A percentile compares a stretch with the other conserved stretches of the same genome.
These are phyloP conservation scores for Cubamyces sp. DNA, from an alignment of 768 basidiomycete species.

Conservation along the genomic window DNA sequence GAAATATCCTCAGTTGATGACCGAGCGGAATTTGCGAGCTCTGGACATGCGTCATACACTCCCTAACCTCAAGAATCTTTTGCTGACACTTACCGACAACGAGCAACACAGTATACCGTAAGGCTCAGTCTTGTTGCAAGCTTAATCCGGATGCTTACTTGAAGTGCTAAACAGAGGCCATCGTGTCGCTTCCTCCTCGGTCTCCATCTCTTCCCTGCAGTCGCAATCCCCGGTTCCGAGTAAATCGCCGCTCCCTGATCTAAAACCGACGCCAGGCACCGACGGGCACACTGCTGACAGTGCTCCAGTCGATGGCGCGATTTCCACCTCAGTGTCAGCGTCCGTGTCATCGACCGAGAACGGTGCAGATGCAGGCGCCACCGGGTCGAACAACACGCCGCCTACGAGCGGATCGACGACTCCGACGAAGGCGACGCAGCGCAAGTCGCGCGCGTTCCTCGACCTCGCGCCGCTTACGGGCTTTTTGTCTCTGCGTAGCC, in stretches of 20 bases:
- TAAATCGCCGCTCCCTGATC: slow-evolving; percentile 15
- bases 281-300: slow-evolving; percentile 1
- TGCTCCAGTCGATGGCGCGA: background rate
- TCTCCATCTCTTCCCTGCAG: slow-evolving; percentile 29
- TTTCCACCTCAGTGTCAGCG: background rate
- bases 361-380: slow-evolving; percentile 7
- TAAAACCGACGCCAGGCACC: slow-evolving; percentile 12
- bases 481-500: slow-evolving; percentile 62
- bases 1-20: slow-evolving; percentile 70
- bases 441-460: slow-evolving; percentile 46
- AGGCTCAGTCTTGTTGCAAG: slow-evolving; percentile 27
- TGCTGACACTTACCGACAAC: slow-evolving; percentile 83
- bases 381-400: slow-evolving; percentile 38
- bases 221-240: slow-evolving; percentile 24
- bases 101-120: slow-evolving; percentile 55
- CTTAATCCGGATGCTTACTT: background rate
- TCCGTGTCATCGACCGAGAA: background rate
- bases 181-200: slow-evolving; percentile 22
- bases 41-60: slow-evolving; percentile 95
- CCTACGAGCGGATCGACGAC: slow-evolving; percentile 61
- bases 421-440: slow-evolving; percentile 46
- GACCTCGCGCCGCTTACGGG: slow-evolving; percentile 66
- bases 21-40: slow-evolving; percentile 83
- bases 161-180: slow-evolving; percentile 11
- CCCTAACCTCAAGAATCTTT: slow-evolving; percentile 92